A percentile compares a stretch with the other conserved stretches of the same genome.
Conservation (phyloP, 2,329 filamentous ascomycete genomes). For the Emydomyces testavorans region DNA sequence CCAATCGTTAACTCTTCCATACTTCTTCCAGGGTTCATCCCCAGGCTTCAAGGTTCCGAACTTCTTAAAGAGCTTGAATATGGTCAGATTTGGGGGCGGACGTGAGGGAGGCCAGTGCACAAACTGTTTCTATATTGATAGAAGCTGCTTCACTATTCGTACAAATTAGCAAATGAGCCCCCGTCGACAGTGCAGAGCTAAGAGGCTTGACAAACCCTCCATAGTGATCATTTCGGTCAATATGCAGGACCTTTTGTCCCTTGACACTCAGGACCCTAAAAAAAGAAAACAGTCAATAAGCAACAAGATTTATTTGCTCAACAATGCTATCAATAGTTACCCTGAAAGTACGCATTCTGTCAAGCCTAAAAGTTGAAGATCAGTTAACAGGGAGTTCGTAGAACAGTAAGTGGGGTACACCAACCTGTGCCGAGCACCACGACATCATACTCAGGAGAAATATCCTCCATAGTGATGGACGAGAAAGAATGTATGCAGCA, state of each 20-base stretch:
- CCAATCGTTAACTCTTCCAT: conserved; percentile 94
- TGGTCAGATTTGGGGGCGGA: conserved; percentile 25
- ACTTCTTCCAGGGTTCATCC: conserved; percentile 95
- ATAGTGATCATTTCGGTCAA: conserved; percentile 97
- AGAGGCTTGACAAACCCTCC: conserved; percentile 60
- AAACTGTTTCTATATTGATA: conserved; percentile 86
- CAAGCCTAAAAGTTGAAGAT: conserved; percentile 53
- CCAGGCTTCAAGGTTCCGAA: conserved; percentile 71
- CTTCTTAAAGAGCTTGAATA: conserved; percentile 80
- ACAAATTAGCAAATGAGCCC: conserved; percentile 14
- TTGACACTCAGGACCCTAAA: conserved; percentile 87
- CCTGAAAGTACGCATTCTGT: conserved; percentile 98
- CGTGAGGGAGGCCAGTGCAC: conserved; percentile 19
- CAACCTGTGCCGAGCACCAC: conserved; percentile 94
- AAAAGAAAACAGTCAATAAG: conserved; percentile 16
- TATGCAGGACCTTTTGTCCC: conserved; percentile 97
- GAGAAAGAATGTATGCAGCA: conserved; percentile 6
- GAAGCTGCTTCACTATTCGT: conserved; percentile 72
- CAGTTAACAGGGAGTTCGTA: conserved; percentile 21
- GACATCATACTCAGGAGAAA: conserved; percentile 96
- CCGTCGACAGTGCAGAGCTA: background rate
- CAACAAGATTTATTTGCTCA: background rate
- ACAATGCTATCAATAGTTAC: conserved; percentile 43
- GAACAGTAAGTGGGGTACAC: conserved; percentile 27
- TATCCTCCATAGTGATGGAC: conserved; percentile 75